Evolutionary conservation across 805 yeast genomes (phyloP).

Genomic region (Cephaloascus albidus): DNA sequence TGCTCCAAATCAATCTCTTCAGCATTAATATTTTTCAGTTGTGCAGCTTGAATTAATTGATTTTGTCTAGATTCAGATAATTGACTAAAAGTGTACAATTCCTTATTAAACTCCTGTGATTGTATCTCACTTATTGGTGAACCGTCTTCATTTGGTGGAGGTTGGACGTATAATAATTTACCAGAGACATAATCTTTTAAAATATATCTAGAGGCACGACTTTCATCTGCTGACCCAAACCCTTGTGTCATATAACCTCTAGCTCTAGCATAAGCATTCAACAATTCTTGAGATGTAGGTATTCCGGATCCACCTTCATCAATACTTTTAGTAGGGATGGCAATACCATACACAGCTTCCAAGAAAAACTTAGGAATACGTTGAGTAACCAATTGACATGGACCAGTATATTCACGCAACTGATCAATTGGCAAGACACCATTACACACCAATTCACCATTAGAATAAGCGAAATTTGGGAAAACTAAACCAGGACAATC

Average conservation of each 20-base stretch:
- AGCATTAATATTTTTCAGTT: slow-evolving; percentile 37
- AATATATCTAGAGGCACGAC: slow-evolving; percentile 86
- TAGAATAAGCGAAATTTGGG: slow-evolving; percentile 94
- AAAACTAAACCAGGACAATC: slow-evolving; percentile 99
- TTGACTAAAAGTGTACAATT: slow-evolving; percentile 54
- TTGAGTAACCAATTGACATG: slow-evolving; percentile 74
- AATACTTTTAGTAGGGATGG: slow-evolving; percentile 61
- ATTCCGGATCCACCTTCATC: slow-evolving; percentile 87
- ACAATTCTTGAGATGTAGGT: slow-evolving; percentile 83
- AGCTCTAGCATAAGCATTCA: slow-evolving; percentile 90
- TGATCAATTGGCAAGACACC: slow-evolving; percentile 99
- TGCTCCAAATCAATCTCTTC: slow-evolving; percentile 54
- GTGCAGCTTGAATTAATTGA: slow-evolving; percentile 61
- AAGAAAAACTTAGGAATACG: slow-evolving; percentile 82
- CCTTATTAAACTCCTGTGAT: slow-evolving; percentile 59
- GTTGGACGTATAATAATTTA: slow-evolving; percentile 71
- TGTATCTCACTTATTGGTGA: slow-evolving; percentile 43
- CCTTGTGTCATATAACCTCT: slow-evolving; percentile 98
- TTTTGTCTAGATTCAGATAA: slow-evolving; percentile 67
- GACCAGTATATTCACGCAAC: slow-evolving; percentile 85
- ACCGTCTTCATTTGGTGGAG: slow-evolving; percentile 75
- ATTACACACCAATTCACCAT: slow-evolving; percentile 93
- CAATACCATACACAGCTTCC: slow-evolving; percentile 91
- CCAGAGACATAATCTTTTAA: slow-evolving; percentile 95
- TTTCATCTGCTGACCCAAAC: slow-evolving; percentile 93